Base-by-base conservation (phyloP, 164 flowering plant species). In the Vitis amurensis region DNA sequence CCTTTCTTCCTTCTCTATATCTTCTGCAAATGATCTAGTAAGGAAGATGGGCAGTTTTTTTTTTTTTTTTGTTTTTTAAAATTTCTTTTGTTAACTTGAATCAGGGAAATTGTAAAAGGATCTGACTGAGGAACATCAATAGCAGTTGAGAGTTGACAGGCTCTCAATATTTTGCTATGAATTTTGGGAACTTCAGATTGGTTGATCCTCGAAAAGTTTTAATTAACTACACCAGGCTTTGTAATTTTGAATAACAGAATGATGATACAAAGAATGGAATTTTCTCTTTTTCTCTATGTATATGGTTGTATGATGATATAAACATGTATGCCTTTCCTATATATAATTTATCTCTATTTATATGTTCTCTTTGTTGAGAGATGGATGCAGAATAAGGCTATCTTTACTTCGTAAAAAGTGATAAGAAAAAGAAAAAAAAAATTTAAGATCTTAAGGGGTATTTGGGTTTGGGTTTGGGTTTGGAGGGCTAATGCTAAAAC, bases 61-160 rank as follows among this genome's bases (percentile, higher is more conserved):
- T 67, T 52, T 9, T 27, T 55, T 27, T 51, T 60, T 55, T 19
- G 55, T 65, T 65, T 47, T 31, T 31, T 1, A 1, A 23, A 23
- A 23, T 37, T 37, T 37, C 7, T 37, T 37, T 37, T 0, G 44
- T 37, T 37, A 37, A 37, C 44, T 37, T 37, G n/a, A 50, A 52
- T 37, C 19, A 49, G 50, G 56, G 30, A 30, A 64, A 15, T 59
- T 69, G 59, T 67, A 44, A 64, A 51, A 71, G 80, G 83, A 64
- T 82, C 74, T 59, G 63, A 64, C 82, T 77, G 82, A 74, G 80
- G 90, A 83, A 77, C 84, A 60, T 69, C 77, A 76, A 75, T 80
- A 79, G 90, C 87, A 77, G 49, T 64, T 71, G 79, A 72, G 61
- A 67, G 27, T 19, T 48, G 27, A 44, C 11, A 10, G 31, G 65